A percentile compares a stretch with the other conserved stretches of the same genome.
Evolutionary conservation across 2,329 filamentous ascomycete species (phyloP).

Genomic region (Botrytis deweyae): DNA sequence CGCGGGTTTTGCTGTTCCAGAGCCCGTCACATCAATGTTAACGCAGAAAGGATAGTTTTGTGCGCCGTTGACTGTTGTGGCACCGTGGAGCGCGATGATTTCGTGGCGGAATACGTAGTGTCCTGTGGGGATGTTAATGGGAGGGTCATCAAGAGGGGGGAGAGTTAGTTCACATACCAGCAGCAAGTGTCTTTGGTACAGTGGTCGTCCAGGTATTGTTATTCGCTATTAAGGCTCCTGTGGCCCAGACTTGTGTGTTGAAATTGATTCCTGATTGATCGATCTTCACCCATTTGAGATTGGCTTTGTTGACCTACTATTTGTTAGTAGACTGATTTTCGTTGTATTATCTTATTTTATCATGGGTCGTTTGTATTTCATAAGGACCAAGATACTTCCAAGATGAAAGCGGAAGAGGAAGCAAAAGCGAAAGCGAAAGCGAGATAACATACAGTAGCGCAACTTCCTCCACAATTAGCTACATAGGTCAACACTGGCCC

Average conservation of each 20-base stretch:
- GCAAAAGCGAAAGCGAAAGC: no score
- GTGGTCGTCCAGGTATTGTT: constrained; percentile 16
- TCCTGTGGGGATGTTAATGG: constrained; percentile 43
- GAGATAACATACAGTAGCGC: constrained; percentile 36
- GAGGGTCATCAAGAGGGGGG: constrained; percentile 23
- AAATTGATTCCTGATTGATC: constrained; percentile 11
- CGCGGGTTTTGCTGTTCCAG: constrained; percentile 41
- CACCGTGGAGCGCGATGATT: constrained; percentile 39
- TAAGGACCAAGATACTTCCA: no score
- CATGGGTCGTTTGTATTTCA: no score
- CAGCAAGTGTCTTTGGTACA: constrained; percentile 9
- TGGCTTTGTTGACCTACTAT: background rate
- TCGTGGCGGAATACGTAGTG: constrained; percentile 57
- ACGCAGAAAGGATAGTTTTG: constrained; percentile 52
- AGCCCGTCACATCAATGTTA: constrained; percentile 48
- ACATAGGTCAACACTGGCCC: constrained; percentile 39
- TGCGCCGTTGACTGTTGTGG: constrained; percentile 43
- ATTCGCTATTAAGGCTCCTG: constrained; percentile 7
- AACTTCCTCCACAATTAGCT: constrained; percentile 42
- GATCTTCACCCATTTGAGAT: constrained; percentile 17
- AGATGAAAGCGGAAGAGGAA: no score
- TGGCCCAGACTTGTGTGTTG: constrained; percentile 12
- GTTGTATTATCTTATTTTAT: no score
- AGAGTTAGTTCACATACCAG: background rate
- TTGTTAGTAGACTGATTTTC: background rate